Conservation (phyloP, 768 basidiomycete genomes). For the Ramaria sp. region DNA sequence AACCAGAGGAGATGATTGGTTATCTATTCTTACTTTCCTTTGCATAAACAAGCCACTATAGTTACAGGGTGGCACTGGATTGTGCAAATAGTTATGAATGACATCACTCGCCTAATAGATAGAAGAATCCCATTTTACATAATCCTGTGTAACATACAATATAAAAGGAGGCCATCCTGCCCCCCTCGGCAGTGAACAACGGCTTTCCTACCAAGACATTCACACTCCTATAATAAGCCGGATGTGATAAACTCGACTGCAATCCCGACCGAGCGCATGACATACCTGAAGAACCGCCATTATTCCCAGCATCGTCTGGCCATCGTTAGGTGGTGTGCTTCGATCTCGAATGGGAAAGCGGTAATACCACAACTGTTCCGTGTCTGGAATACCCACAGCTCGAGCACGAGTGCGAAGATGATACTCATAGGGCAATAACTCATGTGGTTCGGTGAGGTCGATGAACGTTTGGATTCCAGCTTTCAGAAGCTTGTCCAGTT, state of each 20-base stretch:
- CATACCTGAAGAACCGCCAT: constrained; percentile 6
- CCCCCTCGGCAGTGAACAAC: constrained; percentile 77
- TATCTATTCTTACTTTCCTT: too few species aligned
- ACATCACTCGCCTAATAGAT: too few species aligned
- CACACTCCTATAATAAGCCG: constrained; percentile 52
- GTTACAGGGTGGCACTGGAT: too few species aligned
- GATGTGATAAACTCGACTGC: constrained; percentile 32
- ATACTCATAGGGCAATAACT: constrained; percentile 55
- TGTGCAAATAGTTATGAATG: too few species aligned
- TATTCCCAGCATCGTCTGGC: constrained; percentile 1
- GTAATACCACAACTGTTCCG: constrained; percentile 54
- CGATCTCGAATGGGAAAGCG: constrained; percentile 72
- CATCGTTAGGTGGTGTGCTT: constrained; percentile 33
- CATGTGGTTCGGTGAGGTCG: constrained; percentile 75
- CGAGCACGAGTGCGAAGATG: constrained; percentile 43
- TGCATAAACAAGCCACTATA: too few species aligned
- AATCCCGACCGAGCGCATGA: neutral
- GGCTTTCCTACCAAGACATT: constrained; percentile 43
- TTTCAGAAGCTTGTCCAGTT: constrained; percentile 60
- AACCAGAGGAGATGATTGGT: too few species aligned
- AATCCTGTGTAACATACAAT: too few species aligned
- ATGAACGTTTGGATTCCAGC: constrained; percentile 74
- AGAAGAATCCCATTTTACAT: too few species aligned
- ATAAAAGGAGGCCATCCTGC: too few species aligned
- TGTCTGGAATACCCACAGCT: constrained; percentile 42